Evolutionary conservation across 2,329 filamentous ascomycete genomes (phyloP).

Genomic region (Alternaria sp.): DNA sequence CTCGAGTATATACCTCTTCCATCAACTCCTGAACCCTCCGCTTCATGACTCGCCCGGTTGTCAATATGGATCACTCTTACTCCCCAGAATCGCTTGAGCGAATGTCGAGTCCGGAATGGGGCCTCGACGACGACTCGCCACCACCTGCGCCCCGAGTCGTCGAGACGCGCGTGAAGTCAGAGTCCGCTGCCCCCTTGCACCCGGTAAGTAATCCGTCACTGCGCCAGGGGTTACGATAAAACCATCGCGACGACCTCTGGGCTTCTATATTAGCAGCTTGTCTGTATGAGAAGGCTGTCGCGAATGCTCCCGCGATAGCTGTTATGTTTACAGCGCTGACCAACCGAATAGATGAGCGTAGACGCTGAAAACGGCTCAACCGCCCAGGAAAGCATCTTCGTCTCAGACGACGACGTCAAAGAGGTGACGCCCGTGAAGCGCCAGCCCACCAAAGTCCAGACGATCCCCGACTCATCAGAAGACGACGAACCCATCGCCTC

Average conservation of each 20-base stretch:
- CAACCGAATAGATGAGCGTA: background rate
- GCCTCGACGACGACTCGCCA: background rate
- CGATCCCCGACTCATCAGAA: background rate
- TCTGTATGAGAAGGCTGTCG: background rate
- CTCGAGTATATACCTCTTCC: background rate
- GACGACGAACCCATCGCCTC: background rate
- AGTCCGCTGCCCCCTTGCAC: rapidly evolving
- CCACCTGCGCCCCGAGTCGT: background rate
- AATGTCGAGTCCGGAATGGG: background rate
- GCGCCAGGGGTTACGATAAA: background rate
- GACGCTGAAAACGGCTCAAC: background rate
- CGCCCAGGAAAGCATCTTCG: background rate
- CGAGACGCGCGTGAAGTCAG: background rate
- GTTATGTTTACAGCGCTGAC: background rate
- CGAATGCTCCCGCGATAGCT: background rate
- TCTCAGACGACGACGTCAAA: background rate
- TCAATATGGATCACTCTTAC: background rate
- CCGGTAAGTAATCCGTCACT: background rate
- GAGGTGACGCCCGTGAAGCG: background rate
- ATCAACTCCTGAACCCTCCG: background rate
- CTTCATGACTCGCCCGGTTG: background rate
- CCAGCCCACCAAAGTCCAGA: background rate
- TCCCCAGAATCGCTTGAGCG: background rate
- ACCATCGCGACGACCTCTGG: background rate
- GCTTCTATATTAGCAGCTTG: background rate